Evolutionary conservation across 352 stramenopile genomes (phyloP).

Genomic region (Aphanomyces astaci): DNA sequence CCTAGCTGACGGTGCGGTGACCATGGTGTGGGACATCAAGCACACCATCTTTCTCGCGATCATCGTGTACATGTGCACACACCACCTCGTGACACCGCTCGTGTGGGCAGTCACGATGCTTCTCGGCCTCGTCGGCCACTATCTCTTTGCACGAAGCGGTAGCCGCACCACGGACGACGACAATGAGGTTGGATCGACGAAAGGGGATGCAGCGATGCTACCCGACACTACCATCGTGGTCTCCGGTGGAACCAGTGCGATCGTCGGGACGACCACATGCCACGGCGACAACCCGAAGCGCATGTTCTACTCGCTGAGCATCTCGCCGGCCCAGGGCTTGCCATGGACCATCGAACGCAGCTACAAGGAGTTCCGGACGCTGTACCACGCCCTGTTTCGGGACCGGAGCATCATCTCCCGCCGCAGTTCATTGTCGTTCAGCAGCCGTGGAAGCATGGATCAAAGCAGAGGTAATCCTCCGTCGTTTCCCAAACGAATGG

Average conservation of each 20-base stretch:
- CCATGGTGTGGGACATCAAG: neutral
- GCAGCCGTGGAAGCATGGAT: neutral
- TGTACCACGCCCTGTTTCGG: neutral
- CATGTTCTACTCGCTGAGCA: constrained; percentile 11
- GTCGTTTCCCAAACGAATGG: constrained; percentile 6
- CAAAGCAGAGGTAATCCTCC: too few species aligned
- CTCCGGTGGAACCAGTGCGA: neutral
- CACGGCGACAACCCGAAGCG: constrained; percentile 6
- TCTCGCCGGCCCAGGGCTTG: neutral
- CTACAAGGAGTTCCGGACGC: constrained; percentile 15
- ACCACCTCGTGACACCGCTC: neutral
- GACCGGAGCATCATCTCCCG: neutral
- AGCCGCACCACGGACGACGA: neutral
- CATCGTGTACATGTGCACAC: neutral
- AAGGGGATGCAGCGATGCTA: neutral
- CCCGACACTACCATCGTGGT: neutral
- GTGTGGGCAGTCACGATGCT: constrained; percentile 2
- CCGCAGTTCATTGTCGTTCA: neutral
- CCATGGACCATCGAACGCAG: constrained; percentile 17
- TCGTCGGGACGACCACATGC: neutral
- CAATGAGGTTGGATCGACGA: neutral
- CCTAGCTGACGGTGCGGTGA: neutral
- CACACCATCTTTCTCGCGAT: neutral
- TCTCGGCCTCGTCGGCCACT: neutral
- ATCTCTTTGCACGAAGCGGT: neutral